Evolutionary conservation across 192 early-diverging fungal species (phyloP).

Genomic region (Chytriomyces hyalinus): DNA sequence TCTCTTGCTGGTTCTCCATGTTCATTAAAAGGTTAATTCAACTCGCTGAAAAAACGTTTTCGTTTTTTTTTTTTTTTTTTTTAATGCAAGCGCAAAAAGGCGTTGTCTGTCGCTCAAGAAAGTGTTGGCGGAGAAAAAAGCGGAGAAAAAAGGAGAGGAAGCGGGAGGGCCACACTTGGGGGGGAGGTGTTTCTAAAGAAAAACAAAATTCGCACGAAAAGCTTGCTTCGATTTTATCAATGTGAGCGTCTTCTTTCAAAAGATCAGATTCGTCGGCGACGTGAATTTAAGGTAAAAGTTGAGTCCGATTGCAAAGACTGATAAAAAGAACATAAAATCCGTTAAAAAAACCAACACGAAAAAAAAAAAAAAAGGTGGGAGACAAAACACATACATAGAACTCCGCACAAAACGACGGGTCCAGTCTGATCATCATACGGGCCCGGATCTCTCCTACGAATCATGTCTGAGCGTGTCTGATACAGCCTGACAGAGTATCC

Average conservation of each 20-base stretch:
- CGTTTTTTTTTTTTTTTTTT: too few relatives aligned
- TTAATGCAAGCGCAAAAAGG: too few relatives aligned
- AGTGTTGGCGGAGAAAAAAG: too few relatives aligned
- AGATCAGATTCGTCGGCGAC: conserved; percentile 21
- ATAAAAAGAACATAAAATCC: background rate
- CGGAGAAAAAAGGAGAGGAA: too few relatives aligned
- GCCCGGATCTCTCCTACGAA: conserved; percentile 61
- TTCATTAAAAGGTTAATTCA: too few relatives aligned
- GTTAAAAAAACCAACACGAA: background rate
- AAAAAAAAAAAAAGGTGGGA: background rate
- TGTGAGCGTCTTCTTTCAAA: background rate
- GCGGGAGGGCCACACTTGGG: too few relatives aligned
- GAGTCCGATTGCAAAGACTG: conserved; percentile 26
- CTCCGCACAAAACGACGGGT: conserved; percentile 71
- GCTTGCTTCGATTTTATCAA: too few relatives aligned
- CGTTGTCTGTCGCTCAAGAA: too few relatives aligned
- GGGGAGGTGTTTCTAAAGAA: too few relatives aligned
- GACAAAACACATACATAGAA: conserved; percentile 46
- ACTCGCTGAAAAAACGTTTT: too few relatives aligned
- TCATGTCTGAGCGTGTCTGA: conserved; percentile 69
- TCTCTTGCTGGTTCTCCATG: too few relatives aligned
- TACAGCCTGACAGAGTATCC: conserved; percentile 61
- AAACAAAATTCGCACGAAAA: too few relatives aligned
- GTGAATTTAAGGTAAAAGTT: conserved; percentile 42
- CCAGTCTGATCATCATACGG: conserved; percentile 72